Base-by-base conservation (phyloP, 2,329 filamentous ascomycete species). In the Trichoderma arundinaceum region DNA sequence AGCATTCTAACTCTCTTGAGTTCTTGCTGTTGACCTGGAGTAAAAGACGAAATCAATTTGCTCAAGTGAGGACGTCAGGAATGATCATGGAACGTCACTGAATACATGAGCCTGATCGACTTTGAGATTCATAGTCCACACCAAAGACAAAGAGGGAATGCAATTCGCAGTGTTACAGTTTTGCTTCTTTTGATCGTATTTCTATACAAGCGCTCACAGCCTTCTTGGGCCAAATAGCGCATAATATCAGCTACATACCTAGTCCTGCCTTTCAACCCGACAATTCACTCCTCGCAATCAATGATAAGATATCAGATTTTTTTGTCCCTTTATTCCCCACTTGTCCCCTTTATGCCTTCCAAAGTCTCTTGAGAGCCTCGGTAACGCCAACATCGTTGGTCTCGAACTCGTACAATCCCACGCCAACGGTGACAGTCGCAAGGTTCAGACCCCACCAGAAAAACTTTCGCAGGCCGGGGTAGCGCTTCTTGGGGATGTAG, bases 391-490 rank as follows among this genome's bases (percentile, higher is more conserved):
- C 92, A 72, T 99, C 95, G 76, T 97, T 98, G 38, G 95, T 99
- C 88, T 99, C 95, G 74, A 98, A 98, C 80, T 98, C 94, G 81
- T 99, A 99, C 74, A 98, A 85, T 66, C 94, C 94, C 70, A 97
- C 85, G 58, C 91, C 93, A 69, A 94, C 92, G 60, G 92, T 82
- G 66, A 94, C 83, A 10, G 96, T 97, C 67, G 87, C 89, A 52
- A 84, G 80, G 74, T 94, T 93, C 69, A 98, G 86, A 43, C 84
- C 82, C 93, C 93, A 98, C 78, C 86, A 87, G 76, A 89, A 84
- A n/a, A 82, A 63, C 75, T 86, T 88, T 77, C 87, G 87, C 67
- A 86, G 79, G 70, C 84, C 87, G 58, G 93, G 92, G 71, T 91
- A 84, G 73, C 88, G 84, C 76, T 85, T 84, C 70, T 79, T 81